phyloP scores from a whole-genome alignment of 2,329 filamentous ascomycete species.

The Aspergillus ochraceus region DNA sequence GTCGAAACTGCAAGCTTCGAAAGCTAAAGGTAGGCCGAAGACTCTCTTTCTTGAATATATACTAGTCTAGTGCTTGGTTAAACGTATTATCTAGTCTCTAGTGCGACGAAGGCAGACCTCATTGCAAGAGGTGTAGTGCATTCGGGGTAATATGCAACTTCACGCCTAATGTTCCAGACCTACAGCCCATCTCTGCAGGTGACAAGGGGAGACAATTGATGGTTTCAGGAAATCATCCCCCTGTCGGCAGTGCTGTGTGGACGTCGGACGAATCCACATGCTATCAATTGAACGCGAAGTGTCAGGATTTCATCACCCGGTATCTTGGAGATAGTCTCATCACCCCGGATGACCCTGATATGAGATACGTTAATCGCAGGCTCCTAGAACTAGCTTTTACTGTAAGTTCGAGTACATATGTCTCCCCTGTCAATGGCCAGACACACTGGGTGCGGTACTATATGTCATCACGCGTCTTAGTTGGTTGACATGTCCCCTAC shows the following conservation, averaged over 20 bases:
- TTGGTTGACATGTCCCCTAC: slow-evolving; percentile 17
- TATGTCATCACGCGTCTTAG: not conserved
- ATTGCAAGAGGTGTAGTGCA: slow-evolving; percentile 44
- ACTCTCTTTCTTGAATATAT: not conserved
- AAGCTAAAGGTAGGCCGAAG: slow-evolving; percentile 47
- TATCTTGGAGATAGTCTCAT: slow-evolving; percentile 42
- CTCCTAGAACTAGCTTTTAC: slow-evolving; percentile 42
- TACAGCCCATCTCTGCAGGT: slow-evolving; percentile 35
- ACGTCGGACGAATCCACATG: slow-evolving; percentile 30
- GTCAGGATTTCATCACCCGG: slow-evolving; percentile 44
- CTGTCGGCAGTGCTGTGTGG: slow-evolving; percentile 37
- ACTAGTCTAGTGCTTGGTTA: slow-evolving; percentile 4
- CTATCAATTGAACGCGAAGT: slow-evolving; percentile 41
- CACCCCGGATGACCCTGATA: slow-evolving; percentile 38
- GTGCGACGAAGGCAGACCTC: slow-evolving; percentile 51
- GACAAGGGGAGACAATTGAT: slow-evolving; percentile 16
- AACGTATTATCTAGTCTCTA: slow-evolving; percentile 20
- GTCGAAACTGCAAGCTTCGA: slow-evolving; percentile 54
- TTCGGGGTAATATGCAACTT: slow-evolving; percentile 52
- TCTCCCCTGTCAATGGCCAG: not conserved
- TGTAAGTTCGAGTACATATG: slow-evolving; percentile 29
- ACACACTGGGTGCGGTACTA: not conserved
- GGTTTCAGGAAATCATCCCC: slow-evolving; percentile 19
- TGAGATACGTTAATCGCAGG: slow-evolving; percentile 40
- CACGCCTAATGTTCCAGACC: slow-evolving; percentile 34